phyloP scores from a whole-genome alignment of 768 basidiomycete species.

The Aureoboletus auriporus region DNA sequence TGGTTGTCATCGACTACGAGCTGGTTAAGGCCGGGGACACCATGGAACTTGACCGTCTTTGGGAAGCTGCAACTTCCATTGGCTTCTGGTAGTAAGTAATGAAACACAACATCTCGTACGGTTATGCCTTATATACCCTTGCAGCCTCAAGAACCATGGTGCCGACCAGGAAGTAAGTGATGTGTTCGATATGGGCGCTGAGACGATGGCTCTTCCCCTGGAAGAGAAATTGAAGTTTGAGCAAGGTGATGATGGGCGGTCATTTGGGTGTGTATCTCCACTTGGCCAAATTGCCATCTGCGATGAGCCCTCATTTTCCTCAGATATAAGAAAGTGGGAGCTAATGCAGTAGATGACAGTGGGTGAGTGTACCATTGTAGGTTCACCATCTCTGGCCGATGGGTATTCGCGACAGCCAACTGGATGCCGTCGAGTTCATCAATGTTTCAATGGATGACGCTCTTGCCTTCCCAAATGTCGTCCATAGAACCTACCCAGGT shows the following conservation, averaged over 20 bases:
- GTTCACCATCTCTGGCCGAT: too few species aligned
- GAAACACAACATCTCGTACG: background rate
- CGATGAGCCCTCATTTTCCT: background rate
- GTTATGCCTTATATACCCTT: background rate
- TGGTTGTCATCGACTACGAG: conserved; percentile 44
- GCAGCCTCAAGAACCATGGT: conserved; percentile 43
- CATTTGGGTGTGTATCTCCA: conserved; percentile 31
- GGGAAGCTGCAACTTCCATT: conserved; percentile 43
- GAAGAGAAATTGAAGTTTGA: conserved; percentile 42
- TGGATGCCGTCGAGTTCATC: conserved; percentile 60
- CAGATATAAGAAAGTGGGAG: conserved; percentile 60
- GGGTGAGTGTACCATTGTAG: conserved; percentile 31
- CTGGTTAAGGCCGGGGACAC: conserved; percentile 33
- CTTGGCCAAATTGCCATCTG: background rate
- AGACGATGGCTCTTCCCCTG: conserved; percentile 37
- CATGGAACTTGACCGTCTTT: conserved; percentile 39
- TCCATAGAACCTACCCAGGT: conserved; percentile 54
- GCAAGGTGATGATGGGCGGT: conserved; percentile 39
- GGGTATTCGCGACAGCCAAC: background rate
- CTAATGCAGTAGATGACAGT: conserved; percentile 56
- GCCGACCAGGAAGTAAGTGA: conserved; percentile 31
- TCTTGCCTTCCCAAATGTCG: conserved; percentile 50
- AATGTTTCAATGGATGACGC: conserved; percentile 70
- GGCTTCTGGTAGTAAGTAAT: conserved; percentile 53
- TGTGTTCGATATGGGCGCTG: conserved; percentile 42